These are phyloP conservation scores for Apostasia ramifera DNA, from an alignment of 106 monocot species.

Conservation along the genomic window DNA sequence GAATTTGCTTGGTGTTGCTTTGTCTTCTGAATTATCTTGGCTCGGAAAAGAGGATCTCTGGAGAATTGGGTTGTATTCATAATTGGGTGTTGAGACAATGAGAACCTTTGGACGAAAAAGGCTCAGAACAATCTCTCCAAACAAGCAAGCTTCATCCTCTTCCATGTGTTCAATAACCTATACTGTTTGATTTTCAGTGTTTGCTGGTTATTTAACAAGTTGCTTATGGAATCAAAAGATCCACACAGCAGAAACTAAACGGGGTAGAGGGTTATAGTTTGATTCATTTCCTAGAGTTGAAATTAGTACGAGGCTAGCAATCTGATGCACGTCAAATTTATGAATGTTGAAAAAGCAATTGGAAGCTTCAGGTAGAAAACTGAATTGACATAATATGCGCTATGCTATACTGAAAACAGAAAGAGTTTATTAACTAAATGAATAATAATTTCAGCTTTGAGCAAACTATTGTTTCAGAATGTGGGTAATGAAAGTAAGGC, in stretches of 20 bases:
- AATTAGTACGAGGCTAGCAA: too few relatives aligned
- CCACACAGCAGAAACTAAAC: not conserved
- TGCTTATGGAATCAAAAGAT: not conserved
- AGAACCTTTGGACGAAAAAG: conserved; percentile 62
- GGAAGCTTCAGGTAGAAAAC: too few relatives aligned
- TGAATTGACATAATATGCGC: too few relatives aligned
- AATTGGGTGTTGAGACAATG: conserved; percentile 92
- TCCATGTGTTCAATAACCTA: conserved; percentile 99
- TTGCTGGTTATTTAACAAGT: not conserved
- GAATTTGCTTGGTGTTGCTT: conserved; percentile 48
- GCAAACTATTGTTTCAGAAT: too few relatives aligned
- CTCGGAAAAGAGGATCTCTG: conserved; percentile 38
- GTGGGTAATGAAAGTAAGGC: too few relatives aligned
- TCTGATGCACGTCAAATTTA: too few relatives aligned
- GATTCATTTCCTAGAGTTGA: too few relatives aligned
- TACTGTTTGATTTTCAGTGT: conserved; percentile 6
- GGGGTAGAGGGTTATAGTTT: too few relatives aligned
- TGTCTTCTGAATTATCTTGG: conserved; percentile 66
- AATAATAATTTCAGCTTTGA: too few relatives aligned
- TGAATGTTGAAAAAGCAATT: too few relatives aligned
- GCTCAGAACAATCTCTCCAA: conserved; percentile 68
- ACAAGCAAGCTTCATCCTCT: conserved; percentile 71
- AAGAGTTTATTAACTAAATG: too few relatives aligned
- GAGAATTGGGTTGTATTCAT: conserved; percentile 92
- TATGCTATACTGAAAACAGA: too few relatives aligned